Base-by-base conservation (phyloP, 2,329 filamentous ascomycete genomes). In the Colletotrichum sp. region DNA sequence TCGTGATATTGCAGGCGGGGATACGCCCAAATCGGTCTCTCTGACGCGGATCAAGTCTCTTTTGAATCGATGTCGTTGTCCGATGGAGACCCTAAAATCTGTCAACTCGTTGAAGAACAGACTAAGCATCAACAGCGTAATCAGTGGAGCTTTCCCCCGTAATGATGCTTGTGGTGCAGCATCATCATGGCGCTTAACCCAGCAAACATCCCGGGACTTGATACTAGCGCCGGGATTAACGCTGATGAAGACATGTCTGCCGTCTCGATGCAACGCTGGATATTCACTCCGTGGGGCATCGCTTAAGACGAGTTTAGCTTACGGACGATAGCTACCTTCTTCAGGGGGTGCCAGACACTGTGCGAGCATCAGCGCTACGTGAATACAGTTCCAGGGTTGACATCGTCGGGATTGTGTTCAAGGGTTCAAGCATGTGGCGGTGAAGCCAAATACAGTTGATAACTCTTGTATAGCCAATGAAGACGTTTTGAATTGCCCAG, bases 221-320 rank as follows among this genome's bases (percentile, higher is more conserved):
- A 21, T 13, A 21, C 43, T 51, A 51, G 43, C n/a, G 43, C 43
- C n/a, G n/a, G 43, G 3, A 51, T n/a, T 11, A 51, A 24, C n/a
- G 12, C 12, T 21, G 43, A 51, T 51, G 11, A 47, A 47, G 43
- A n/a, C 43, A 5, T 13, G 11, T 4, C 3, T 21, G 43, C n/a
- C n/a, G 43, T 13, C n/a, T 51, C 4, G 0, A 21, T 51, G n/a
- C 1, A 51, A 51, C n/a, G 43, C 43, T 24, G 11, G 2, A 21
- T 0, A 21, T 5, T 21, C 12, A 24, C 0, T 13, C 2, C 8
- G 5, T 51, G 6, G n/a, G 4, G 6, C n/a, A 7, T 13, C 4
- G n/a, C 43, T 47, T 34, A 15, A 34, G 12, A 34, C 4, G 4
- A 34, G 33, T 34, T 34, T 34, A 13, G 13, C 13, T 34, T 6